phyloP scores from a whole-genome alignment of 495 filamentous ascomycete genomes.

The Talaromyces borbonicus region DNA sequence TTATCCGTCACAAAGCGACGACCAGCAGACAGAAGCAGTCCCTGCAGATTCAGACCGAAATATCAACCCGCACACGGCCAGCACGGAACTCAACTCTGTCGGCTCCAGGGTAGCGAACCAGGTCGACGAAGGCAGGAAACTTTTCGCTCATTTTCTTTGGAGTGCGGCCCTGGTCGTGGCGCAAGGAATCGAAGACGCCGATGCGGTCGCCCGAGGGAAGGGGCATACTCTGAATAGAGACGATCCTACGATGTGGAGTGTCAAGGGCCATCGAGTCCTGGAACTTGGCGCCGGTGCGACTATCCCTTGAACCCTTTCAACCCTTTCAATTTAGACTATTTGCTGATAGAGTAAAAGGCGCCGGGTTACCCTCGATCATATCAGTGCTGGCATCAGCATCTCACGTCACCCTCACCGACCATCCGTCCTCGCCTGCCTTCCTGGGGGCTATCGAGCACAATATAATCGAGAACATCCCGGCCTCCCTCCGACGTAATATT shows the following conservation, averaged over 20 bases:
- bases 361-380: constrained; percentile 65
- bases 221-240: constrained; percentile 4
- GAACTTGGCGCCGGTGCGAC: constrained; percentile 54
- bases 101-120: constrained; percentile 16
- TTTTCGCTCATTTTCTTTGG: constrained; percentile 84
- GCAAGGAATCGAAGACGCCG: constrained; percentile 49
- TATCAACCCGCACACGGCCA: no score
- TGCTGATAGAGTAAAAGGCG: constrained; percentile 38
- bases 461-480: constrained; percentile 41
- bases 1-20: constrained; percentile 22
- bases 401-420: constrained; percentile 62
- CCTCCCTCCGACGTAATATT: constrained; percentile 10
- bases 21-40: constrained; percentile 12
- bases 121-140: constrained; percentile 43
- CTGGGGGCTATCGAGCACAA: constrained; percentile 53
- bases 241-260: constrained; percentile 33
- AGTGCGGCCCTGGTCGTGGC: constrained; percentile 67
- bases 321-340: background rate
- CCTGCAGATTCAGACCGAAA: constrained; percentile 11
- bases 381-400: constrained; percentile 52
- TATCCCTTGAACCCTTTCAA: background rate
- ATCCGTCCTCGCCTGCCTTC: constrained; percentile 58
- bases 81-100: no score
- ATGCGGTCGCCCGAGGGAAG: constrained; percentile 10
- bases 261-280: constrained; percentile 42